Evolutionary conservation across 768 basidiomycete genomes (phyloP).

Genomic region (Serendipita vermifera): DNA sequence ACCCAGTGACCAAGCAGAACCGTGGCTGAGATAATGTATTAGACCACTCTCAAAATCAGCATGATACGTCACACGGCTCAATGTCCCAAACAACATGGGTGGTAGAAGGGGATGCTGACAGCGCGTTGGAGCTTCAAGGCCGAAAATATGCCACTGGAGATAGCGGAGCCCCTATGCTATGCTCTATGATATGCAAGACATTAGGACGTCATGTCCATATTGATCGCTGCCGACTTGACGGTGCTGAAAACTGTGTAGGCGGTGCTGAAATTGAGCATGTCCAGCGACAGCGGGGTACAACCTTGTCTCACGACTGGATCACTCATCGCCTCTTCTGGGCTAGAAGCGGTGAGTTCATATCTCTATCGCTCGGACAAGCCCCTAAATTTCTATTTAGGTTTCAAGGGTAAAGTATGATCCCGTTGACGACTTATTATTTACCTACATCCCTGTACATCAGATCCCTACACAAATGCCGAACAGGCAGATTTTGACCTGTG

Average conservation of each 20-base stretch:
- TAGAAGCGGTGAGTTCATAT: slow-evolving; percentile 33
- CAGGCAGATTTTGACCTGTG: slow-evolving; percentile 42
- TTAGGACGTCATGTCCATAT: slow-evolving; percentile 49
- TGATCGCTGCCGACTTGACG: slow-evolving; percentile 38
- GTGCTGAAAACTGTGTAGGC: slow-evolving; percentile 27
- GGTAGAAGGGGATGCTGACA: slow-evolving; percentile 39
- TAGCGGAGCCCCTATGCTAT: slow-evolving; percentile 52
- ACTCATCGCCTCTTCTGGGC: slow-evolving; percentile 45
- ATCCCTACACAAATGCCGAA: slow-evolving; percentile 50
- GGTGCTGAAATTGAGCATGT: slow-evolving; percentile 38
- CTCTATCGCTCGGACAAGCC: neutral
- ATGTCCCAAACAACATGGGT: slow-evolving; percentile 49
- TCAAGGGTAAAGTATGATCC: slow-evolving; percentile 45
- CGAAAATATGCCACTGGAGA: slow-evolving; percentile 32
- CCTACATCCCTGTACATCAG: too few species aligned
- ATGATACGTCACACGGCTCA: slow-evolving; percentile 51
- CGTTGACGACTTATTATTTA: too few species aligned
- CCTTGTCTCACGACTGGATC: slow-evolving; percentile 38
- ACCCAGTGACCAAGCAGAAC: too few species aligned
- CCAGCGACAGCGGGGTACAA: slow-evolving; percentile 19
- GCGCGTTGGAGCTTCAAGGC: slow-evolving; percentile 39
- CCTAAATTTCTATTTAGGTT: slow-evolving; percentile 26
- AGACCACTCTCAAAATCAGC: slow-evolving; percentile 48
- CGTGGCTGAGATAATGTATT: too few species aligned
- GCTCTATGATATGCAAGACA: slow-evolving; percentile 40